phyloP scores from a whole-genome alignment of 2,329 filamentous ascomycete species.

The Beauveria australis region DNA sequence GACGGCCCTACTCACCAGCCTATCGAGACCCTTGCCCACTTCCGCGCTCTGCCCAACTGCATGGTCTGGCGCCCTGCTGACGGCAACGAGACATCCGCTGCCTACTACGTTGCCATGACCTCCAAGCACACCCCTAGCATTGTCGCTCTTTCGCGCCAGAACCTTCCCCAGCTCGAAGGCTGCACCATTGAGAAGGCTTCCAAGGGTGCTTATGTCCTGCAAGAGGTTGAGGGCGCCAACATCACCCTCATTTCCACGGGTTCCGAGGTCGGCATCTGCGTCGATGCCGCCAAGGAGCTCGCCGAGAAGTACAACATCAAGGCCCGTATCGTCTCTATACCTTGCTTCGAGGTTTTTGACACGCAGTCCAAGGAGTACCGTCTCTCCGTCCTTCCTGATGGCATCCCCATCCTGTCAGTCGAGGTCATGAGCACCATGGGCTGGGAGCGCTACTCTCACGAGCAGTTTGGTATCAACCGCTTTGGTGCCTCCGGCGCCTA shows the following conservation, averaged over 20 bases:
- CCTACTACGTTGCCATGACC: slow-evolving; percentile 92
- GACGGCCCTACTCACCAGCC: slow-evolving; percentile 98
- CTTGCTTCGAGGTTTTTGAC: slow-evolving; percentile 97
- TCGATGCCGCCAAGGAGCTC: slow-evolving; percentile 87
- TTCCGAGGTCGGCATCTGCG: slow-evolving; percentile 88
- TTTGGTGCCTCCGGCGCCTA: slow-evolving; percentile 97
- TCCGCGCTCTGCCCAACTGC: slow-evolving; percentile 97
- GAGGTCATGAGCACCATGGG: slow-evolving; percentile 97
- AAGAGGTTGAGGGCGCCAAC: slow-evolving; percentile 75
- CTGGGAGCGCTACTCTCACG: slow-evolving; percentile 98
- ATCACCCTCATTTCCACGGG: slow-evolving; percentile 91
- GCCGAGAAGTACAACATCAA: slow-evolving; percentile 80
- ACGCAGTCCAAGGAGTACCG: slow-evolving; percentile 90
- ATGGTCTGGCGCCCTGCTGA: slow-evolving; percentile 99
- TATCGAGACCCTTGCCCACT: slow-evolving; percentile 95
- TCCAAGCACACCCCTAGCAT: slow-evolving; percentile 87
- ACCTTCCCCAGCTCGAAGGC: slow-evolving; percentile 93
- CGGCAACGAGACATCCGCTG: slow-evolving; percentile 95
- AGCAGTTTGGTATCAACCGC: slow-evolving; percentile 98
- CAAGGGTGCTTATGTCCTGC: slow-evolving; percentile 91
- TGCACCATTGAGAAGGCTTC: slow-evolving; percentile 80
- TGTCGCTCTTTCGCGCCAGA: slow-evolving; percentile 91
- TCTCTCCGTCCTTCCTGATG: slow-evolving; percentile 85
- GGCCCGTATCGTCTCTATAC: slow-evolving; percentile 89
- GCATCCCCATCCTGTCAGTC: slow-evolving; percentile 84